phyloP scores from a whole-genome alignment of 495 filamentous ascomycete species.

The Talaromyces wortmannii region DNA sequence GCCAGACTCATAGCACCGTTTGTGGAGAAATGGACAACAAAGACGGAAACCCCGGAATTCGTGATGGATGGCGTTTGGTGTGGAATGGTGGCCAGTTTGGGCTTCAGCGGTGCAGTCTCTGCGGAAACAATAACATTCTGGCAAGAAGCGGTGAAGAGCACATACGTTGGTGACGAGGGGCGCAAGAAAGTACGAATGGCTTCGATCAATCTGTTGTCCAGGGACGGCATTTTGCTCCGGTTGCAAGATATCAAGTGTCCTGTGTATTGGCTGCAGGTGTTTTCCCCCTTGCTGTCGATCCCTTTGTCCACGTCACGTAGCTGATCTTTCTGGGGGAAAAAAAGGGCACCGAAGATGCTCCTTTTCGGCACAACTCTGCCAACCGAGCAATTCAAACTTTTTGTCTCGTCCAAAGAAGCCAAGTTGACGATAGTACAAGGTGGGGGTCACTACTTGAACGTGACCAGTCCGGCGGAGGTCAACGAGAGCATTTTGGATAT shows the following conservation, averaged over 20 bases:
- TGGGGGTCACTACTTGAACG: slow-evolving; percentile 54
- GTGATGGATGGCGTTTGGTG: slow-evolving; percentile 47
- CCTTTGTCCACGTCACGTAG: too few species aligned
- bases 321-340: too few species aligned
- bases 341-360: slow-evolving; percentile 47
- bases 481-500: slow-evolving; percentile 44
- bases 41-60: slow-evolving; percentile 44
- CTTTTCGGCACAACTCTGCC: slow-evolving; percentile 40
- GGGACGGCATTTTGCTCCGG: slow-evolving; percentile 52
- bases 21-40: slow-evolving; percentile 39
- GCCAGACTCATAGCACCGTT: slow-evolving; percentile 32
- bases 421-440: slow-evolving; percentile 43
- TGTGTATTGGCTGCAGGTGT: slow-evolving; percentile 57
- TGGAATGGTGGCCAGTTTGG: slow-evolving; percentile 50
- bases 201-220: slow-evolving; percentile 43
- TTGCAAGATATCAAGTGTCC: slow-evolving; percentile 53
- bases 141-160: slow-evolving; percentile 43
- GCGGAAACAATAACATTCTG: slow-evolving; percentile 41
- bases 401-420: slow-evolving; percentile 44
- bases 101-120: slow-evolving; percentile 40
- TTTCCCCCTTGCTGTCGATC: background rate
- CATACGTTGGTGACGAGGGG: slow-evolving; percentile 57
- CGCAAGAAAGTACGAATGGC: slow-evolving; percentile 52
- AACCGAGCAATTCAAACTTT: slow-evolving; percentile 50
- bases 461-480: slow-evolving; percentile 48